Evolutionary conservation across 345 rosid species (phyloP).

Genomic region (Citrus mangshanensis): DNA sequence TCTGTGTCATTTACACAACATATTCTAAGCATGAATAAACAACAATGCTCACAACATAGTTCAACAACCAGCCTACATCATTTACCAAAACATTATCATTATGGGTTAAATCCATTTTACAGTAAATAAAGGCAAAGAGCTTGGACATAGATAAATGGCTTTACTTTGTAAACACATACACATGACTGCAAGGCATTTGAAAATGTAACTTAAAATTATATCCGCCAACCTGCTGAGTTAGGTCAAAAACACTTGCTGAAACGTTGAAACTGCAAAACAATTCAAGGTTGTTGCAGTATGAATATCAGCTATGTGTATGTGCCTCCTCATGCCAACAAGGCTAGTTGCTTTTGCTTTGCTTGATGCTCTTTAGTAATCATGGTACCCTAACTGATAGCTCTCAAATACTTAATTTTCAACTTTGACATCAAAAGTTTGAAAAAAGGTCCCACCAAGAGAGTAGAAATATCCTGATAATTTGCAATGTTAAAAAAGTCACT

Average conservation of each 20-base stretch:
- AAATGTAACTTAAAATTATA: neutral
- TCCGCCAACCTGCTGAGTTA: conserved; percentile 24
- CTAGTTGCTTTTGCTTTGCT: conserved; percentile 42
- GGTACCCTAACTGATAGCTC: conserved; percentile 25
- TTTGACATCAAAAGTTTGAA: conserved; percentile 24
- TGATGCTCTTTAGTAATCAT: conserved; percentile 33
- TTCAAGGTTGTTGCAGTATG: conserved; percentile 28
- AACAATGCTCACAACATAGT: neutral
- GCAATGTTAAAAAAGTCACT: conserved; percentile 31
- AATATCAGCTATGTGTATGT: conserved; percentile 24
- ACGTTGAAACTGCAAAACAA: conserved; percentile 17
- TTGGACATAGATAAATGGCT: neutral
- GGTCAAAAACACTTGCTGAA: conserved; percentile 26
- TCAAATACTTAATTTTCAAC: conserved; percentile 33
- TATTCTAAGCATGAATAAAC: neutral
- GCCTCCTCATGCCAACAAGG: conserved; percentile 25
- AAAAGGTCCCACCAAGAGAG: conserved; percentile 22
- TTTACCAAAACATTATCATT: neutral
- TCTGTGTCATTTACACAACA: neutral
- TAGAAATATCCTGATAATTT: conserved; percentile 19
- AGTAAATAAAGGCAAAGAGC: neutral
- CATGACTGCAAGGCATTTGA: neutral
- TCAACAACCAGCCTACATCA: neutral
- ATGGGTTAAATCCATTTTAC: neutral
- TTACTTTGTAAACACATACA: neutral